Evolutionary conservation across 176 grass and related monocot genomes (phyloP), one percentile per base, ranked within the genome.

Genomic region (Tillandsia fasciculata): DNA sequence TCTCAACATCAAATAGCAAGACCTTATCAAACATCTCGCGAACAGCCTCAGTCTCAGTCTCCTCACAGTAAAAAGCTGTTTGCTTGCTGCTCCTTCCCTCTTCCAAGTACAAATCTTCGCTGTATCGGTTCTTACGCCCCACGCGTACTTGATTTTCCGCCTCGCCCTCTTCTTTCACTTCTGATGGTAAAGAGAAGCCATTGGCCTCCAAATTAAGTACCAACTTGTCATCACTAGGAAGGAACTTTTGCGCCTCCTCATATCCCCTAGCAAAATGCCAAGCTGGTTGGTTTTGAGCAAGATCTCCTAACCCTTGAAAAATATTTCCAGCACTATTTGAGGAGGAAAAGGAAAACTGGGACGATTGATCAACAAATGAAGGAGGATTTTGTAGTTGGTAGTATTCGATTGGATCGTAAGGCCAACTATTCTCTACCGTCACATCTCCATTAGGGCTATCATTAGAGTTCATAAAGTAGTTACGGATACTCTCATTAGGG

Each of bases 81-180:
- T 90, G 26, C 69, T 96, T 96, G 76, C 77, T 96, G 49, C 1
- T 82, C 51, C 86, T 81, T 12, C 90, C 80, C 0, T 68, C 13
- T 72, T 89, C 83, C 23, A 71, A 66, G 51, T 89, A 87, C 26
- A 77, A 66, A 9, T 89, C 80, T 1, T 90, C 71, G 7, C 50
- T 69, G 50, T 90, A 74, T 1, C 59, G 81, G 54, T 90, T 90
- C 79, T 90, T 96, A 50, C 81, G 72, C 9, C 81, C 84, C 10
- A 87, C 77, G 5, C 79, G 69, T 0, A 49, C 48, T 9, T 67
- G 64, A 80, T 73, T 53, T 27, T 70, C 72, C 68, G 61, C 59
- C 10, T 87, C 66, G 27, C 81, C 87, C 11, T 88, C 64, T 81
- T 63, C 18, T 17, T 51, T 61, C 12, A 28, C 14, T 70, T 63